Conservation (phyloP, 352 stramenopile species). For the Pilasporangium apinafurcum region DNA sequence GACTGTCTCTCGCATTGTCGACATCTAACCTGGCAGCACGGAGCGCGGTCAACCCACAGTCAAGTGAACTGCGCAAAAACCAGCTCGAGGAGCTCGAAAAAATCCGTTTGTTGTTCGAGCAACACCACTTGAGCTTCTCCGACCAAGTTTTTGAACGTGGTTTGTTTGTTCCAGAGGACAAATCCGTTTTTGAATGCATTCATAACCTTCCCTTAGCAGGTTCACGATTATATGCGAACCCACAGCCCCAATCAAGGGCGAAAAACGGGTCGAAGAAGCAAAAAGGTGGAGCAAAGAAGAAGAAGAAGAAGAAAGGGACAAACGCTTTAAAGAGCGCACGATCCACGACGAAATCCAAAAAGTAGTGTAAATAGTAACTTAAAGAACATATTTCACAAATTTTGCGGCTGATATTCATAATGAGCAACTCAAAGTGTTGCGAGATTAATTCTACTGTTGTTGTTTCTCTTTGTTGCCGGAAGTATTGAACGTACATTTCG, state of each 20-base stretch:
- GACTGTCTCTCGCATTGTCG: too few relatives aligned
- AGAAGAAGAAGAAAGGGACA: slow-evolving; percentile 21
- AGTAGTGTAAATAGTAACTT: slow-evolving; percentile 12
- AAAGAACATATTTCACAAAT: too few relatives aligned
- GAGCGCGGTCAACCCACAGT: slow-evolving; percentile 4
- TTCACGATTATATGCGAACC: slow-evolving; percentile 35
- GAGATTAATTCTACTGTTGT: not conserved
- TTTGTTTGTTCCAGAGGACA: slow-evolving; percentile 57
- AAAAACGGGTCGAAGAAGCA: slow-evolving; percentile 39
- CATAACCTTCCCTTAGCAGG: slow-evolving; percentile 45
- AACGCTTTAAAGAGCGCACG: slow-evolving; percentile 16
- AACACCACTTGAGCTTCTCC: slow-evolving; percentile 36
- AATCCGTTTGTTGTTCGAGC: slow-evolving; percentile 53
- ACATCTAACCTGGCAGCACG: not conserved
- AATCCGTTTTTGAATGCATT: slow-evolving; percentile 34
- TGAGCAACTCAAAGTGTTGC: too few relatives aligned
- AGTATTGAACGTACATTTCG: slow-evolving; percentile 17
- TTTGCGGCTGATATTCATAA: too few relatives aligned
- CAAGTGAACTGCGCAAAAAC: slow-evolving; percentile 44
- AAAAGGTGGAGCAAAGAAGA: slow-evolving; percentile 25
- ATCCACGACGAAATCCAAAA: slow-evolving; percentile 1
- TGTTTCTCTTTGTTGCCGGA: slow-evolving; percentile 3
- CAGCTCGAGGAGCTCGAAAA: slow-evolving; percentile 61
- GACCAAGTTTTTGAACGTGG: slow-evolving; percentile 35
- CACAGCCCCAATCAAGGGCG: slow-evolving; percentile 21